Percentiles rank a stretch among this genome's conserved stretches.
These are phyloP conservation scores for Isochrysis galbana DNA, from an alignment of 78 protist genomes.

Conservation along the genomic window DNA sequence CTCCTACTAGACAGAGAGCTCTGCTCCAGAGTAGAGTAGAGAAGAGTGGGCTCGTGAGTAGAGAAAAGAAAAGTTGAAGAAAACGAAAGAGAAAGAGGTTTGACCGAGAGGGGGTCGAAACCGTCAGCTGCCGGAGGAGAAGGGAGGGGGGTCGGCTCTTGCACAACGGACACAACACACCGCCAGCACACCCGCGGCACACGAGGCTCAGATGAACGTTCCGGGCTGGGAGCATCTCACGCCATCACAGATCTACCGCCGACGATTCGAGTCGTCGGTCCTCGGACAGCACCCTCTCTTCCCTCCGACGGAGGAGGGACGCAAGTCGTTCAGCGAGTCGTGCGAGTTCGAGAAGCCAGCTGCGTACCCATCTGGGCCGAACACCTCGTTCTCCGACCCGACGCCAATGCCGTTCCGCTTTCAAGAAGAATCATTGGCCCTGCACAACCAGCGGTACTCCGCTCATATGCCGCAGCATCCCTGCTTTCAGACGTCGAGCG, in stretches of 20 bases:
- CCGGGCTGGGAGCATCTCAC: neutral
- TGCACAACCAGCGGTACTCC: neutral
- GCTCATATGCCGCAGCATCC: neutral
- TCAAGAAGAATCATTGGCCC: neutral
- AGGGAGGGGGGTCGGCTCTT: no score
- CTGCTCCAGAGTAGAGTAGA: no score
- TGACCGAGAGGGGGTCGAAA: no score
- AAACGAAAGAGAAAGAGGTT: no score
- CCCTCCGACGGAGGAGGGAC: neutral
- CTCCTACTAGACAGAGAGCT: no score
- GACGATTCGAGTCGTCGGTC: neutral
- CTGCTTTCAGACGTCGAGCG: neutral
- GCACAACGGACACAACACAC: no score
- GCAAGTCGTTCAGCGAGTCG: neutral
- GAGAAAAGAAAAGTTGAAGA: no score
- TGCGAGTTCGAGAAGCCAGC: neutral
- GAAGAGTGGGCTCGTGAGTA: no score
- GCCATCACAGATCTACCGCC: neutral
- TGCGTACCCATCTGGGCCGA: neutral
- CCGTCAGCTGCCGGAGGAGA: no score
- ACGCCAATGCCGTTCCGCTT: neutral
- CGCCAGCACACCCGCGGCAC: no score
- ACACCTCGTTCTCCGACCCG: neutral
- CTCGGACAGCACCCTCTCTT: neutral
- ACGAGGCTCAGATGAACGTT: no score